These are phyloP conservation scores for Morella rubra DNA, from an alignment of 306 rosid species.

Conservation along the genomic window DNA sequence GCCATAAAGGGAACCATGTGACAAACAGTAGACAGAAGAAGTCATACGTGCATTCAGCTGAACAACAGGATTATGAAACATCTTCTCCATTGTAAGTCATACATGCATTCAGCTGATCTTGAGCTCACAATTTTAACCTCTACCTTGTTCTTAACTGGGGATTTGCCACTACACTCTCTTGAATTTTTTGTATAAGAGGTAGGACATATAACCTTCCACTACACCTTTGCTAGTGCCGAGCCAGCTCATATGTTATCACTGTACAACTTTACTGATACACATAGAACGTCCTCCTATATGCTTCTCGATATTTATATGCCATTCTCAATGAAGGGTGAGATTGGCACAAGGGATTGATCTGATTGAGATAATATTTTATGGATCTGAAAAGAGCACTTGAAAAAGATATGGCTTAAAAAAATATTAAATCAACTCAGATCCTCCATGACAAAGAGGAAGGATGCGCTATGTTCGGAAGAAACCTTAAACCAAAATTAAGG, in stretches of 20 bases:
- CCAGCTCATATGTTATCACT: not conserved
- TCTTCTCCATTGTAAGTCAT: no score
- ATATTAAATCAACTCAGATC: not conserved
- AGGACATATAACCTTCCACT: not conserved
- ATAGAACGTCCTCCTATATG: not conserved
- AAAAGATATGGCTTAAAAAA: not conserved
- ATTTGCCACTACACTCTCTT: no score
- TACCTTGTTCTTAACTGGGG: not conserved
- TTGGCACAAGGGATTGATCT: not conserved
- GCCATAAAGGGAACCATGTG: constrained; percentile 18
- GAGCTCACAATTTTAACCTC: not conserved
- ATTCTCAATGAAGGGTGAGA: not conserved
- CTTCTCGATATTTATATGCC: not conserved
- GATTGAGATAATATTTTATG: not conserved
- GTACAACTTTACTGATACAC: not conserved
- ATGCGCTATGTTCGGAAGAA: not conserved
- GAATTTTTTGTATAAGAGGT: not conserved
- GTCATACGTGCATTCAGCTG: not conserved
- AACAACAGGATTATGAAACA: no score
- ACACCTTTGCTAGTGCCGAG: not conserved
- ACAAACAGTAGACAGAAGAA: constrained; percentile 11
- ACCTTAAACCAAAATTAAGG: not conserved
- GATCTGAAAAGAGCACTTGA: not conserved
- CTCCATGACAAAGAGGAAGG: not conserved
- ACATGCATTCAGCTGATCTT: not conserved